Evolutionary conservation across 495 filamentous ascomycete genomes (phyloP), one percentile per base, ranked within the genome.

Genomic region (Penicillium daleae): DNA sequence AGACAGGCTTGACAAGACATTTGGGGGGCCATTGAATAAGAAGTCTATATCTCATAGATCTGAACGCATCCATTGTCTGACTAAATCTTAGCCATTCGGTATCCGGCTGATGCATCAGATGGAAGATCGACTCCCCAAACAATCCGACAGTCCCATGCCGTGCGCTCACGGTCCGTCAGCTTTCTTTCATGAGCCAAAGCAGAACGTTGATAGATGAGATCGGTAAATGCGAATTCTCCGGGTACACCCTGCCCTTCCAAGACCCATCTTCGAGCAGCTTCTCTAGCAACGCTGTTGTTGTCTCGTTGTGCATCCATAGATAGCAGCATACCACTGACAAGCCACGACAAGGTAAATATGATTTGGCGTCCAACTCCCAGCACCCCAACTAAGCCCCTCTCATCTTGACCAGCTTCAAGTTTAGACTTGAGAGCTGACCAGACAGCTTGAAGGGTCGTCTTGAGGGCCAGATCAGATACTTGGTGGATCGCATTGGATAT

Each of bases 301-400:
- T 78, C 76, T 26, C 70, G 63, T 55, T 71, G 64, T 6, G 74
- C 67, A 68, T 79, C 76, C 1, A 76, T 54, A 0, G 69, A 64
- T 39, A 79, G 51, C 31, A 79, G 57, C 2, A 63, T 57, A 26
- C 74, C 73, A 17, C 55, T 60, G 0, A 79, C 51, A 2, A 78
- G 53, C 76, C 74, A 79, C 12, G 70, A 68, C 1, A 77, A 51
- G 4, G 71, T 74, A 24, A 75, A 76, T 51, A 79, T 77, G 1
- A 68, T 60, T 10, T 72, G 65, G 15, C 71, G 69, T 6, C 65
- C 73, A 44, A 73, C 65, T 10, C 66, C 66, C 6, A 75, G 63
- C 1, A 68, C 33, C 13, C 33, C 44, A 3, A 37, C n/a, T 0
- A 69, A 33, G 5, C 32, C 49, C n/a, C 13, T 29, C 6, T 44